A percentile compares a stretch with the other conserved stretches of the same genome.
Conservation (phyloP, 257 asterid species). For the Solanum arcanum region DNA sequence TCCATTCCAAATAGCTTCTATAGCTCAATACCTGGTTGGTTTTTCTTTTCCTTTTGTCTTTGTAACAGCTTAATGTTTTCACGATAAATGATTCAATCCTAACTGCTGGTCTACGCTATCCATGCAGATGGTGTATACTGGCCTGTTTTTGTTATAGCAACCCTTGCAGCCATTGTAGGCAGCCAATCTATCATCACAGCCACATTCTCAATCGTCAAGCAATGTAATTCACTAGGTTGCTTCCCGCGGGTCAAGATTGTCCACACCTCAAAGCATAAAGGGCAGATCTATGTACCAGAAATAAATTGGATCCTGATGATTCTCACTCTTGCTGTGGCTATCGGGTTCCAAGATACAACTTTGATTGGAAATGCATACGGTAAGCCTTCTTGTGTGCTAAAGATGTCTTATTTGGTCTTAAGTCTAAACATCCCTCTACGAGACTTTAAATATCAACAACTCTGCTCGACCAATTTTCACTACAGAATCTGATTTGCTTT, state of each 20-base stretch:
- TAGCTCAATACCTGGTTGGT: slow-evolving; percentile 73
- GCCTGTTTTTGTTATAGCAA: slow-evolving; percentile 52
- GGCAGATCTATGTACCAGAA: slow-evolving; percentile 65
- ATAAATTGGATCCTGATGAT: slow-evolving; percentile 60
- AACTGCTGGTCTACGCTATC: not conserved
- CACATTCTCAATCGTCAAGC: slow-evolving; percentile 57
- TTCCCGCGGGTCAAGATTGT: slow-evolving; percentile 53
- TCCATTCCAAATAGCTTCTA: slow-evolving; percentile 61
- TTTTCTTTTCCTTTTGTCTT: not conserved
- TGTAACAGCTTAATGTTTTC: not conserved
- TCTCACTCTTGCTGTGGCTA: slow-evolving; percentile 39
- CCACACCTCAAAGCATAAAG: slow-evolving; percentile 52
- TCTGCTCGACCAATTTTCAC: not conserved
- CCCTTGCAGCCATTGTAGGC: slow-evolving; percentile 49
- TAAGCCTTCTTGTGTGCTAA: slow-evolving; percentile 4
- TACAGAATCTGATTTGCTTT: not conserved
- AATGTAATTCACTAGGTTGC: slow-evolving; percentile 53
- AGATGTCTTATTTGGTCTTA: not conserved
- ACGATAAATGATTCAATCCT: not conserved
- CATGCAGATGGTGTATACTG: slow-evolving; percentile 35
- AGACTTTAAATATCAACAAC: not conserved
- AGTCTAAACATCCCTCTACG: not conserved
- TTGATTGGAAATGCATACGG: slow-evolving; percentile 61
- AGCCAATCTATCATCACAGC: slow-evolving; percentile 62
- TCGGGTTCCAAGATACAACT: slow-evolving; percentile 49